A percentile compares a stretch with the other conserved stretches of the same genome.
Conservation (phyloP, 1,284 basidiomycete species). For the Fistulina hepatica region DNA sequence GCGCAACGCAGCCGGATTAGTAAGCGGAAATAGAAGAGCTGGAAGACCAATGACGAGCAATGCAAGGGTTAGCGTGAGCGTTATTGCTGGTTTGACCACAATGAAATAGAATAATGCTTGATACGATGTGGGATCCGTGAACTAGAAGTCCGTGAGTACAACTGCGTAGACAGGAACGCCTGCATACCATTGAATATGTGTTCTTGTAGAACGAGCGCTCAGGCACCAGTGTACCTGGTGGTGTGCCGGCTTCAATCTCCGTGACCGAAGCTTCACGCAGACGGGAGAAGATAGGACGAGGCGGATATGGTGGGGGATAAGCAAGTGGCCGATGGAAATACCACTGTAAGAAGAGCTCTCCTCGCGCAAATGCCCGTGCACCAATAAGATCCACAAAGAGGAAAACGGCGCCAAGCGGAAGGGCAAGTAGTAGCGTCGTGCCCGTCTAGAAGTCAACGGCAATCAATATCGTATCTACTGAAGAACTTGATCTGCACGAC, state of each 20-base stretch:
- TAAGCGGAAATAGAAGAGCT: slow-evolving; percentile 44
- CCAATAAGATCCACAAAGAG: slow-evolving; percentile 68
- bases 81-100: slow-evolving; percentile 71
- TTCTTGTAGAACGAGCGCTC: slow-evolving; percentile 70
- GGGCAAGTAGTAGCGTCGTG: slow-evolving; percentile 60
- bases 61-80: slow-evolving; percentile 48
- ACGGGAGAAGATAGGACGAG: slow-evolving; percentile 60
- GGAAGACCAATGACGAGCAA: slow-evolving; percentile 49
- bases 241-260: slow-evolving; percentile 39
- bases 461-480: slow-evolving; percentile 4
- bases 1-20: slow-evolving; percentile 55
- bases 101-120: slow-evolving; percentile 77
- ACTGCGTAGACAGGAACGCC: slow-evolving; percentile 1
- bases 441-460: slow-evolving; percentile 38
- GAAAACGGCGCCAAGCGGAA: slow-evolving; percentile 64
- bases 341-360: slow-evolving; percentile 60
- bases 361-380: slow-evolving; percentile 55
- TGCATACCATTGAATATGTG: slow-evolving; percentile 59
- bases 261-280: slow-evolving; percentile 33
- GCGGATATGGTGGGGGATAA: slow-evolving; percentile 46
- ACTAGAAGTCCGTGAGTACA: slow-evolving; percentile 29
- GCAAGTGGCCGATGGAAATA: slow-evolving; percentile 57
- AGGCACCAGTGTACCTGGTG: slow-evolving; percentile 23
- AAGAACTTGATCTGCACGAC: slow-evolving; percentile 21
- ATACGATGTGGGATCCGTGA: slow-evolving; percentile 67